Conservation (phyloP, 768 basidiomycete species). For the Astraeus odoratus region DNA sequence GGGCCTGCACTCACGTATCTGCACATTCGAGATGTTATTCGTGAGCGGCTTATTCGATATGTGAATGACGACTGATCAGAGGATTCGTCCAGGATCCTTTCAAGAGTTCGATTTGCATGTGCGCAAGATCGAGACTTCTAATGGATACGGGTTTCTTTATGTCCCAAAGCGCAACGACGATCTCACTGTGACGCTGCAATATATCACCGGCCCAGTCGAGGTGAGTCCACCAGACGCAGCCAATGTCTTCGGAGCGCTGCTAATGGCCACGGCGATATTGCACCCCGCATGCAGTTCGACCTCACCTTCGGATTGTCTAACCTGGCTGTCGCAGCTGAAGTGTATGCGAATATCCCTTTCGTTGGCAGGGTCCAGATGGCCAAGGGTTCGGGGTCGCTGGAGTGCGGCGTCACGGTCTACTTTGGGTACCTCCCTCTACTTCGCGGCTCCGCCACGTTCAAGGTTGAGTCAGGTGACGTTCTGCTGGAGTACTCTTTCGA, state of each 20-base stretch:
- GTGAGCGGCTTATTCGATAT: not conserved
- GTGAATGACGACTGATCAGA: not conserved
- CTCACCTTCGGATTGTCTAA: not conserved
- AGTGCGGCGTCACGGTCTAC: not conserved
- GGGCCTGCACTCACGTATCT: too few relatives aligned
- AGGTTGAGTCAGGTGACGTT: not conserved
- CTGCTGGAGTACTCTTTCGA: not conserved
- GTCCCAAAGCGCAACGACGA: not conserved
- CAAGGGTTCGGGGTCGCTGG: not conserved
- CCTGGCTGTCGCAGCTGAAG: not conserved
- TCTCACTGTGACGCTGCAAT: not conserved
- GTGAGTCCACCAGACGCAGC: not conserved
- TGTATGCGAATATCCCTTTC: not conserved
- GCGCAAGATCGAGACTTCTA: not conserved
- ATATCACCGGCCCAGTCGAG: not conserved
- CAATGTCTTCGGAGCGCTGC: too few relatives aligned
- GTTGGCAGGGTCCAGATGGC: not conserved
- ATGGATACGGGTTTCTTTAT: not conserved
- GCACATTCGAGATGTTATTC: not conserved
- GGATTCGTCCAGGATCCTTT: not conserved
- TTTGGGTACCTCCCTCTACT: not conserved
- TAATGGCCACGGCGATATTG: not conserved
- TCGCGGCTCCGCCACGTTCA: not conserved
- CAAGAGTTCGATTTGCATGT: not conserved
- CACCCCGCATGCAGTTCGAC: not conserved